These are phyloP conservation scores for Pseudogymnoascus verrucosus DNA, from an alignment of 2,329 filamentous ascomycete species.

Conservation along the genomic window DNA sequence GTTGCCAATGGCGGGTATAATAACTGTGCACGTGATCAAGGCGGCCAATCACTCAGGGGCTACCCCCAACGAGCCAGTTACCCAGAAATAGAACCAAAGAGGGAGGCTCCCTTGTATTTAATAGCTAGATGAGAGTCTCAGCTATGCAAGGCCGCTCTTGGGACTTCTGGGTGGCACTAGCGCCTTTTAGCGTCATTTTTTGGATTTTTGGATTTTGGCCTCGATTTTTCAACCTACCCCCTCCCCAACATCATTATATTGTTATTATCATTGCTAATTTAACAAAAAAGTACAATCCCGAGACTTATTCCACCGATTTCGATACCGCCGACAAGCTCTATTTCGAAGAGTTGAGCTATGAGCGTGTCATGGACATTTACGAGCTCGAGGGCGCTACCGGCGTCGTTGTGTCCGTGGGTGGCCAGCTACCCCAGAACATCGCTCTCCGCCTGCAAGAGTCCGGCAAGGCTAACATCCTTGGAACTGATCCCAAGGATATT, in stretches of 20 bases:
- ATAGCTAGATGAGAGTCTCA: not conserved
- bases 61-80: not conserved
- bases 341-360: slow-evolving; percentile 94
- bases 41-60: not conserved
- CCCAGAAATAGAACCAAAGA: not conserved
- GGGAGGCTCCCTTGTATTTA: not conserved
- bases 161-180: not conserved
- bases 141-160: not conserved
- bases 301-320: slow-evolving; percentile 77
- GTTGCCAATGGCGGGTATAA: not conserved
- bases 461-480: slow-evolving; percentile 82
- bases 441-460: slow-evolving; percentile 87
- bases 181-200: not conserved
- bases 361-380: slow-evolving; percentile 98
- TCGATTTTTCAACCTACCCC: slow-evolving; percentile 3
- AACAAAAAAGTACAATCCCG: slow-evolving; percentile 63
- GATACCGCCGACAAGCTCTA: slow-evolving; percentile 88
- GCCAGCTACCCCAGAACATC: slow-evolving; percentile 95
- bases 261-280: slow-evolving; percentile 12
- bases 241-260: not conserved
- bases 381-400: slow-evolving; percentile 79
- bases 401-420: slow-evolving; percentile 91
- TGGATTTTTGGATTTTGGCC: slow-evolving; percentile 6
- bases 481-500: slow-evolving; percentile 88
- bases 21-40: not conserved